Base-by-base conservation (phyloP, 208 protist species). In the Naegleria fowleri region DNA sequence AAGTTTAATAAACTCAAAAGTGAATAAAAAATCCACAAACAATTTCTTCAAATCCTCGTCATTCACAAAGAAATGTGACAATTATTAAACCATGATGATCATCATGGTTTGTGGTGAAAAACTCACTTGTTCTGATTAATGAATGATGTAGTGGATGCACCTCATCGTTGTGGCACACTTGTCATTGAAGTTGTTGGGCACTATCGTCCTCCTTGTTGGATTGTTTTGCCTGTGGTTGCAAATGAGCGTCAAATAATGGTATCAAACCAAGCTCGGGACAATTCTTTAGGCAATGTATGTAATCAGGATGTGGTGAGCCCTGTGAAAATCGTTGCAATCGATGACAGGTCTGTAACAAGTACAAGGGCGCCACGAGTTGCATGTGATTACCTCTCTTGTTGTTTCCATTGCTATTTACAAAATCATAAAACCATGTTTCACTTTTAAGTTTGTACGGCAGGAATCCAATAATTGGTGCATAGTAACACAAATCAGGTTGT, bases 401-500 rank as follows among this genome's bases (percentile, higher is more conserved):
- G 6, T 39, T 15, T 41, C 11, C 15, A 41, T 29, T 3, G 13
- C 0, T 36, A 2, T 87, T 15, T 52, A 29, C 19, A 88, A 29
- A 58, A 39, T 58, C n/a, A 39, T 51, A 29, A 88, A 88, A 88
- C 85, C 85, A 88, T 5, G 85, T 88, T 33, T 88, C 85, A 88
- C 55, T 88, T 36, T 29, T 88, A 38, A 88, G 5, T 39, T 88
- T 88, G 41, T 88, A 88, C 6, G 85, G 85, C 16, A 88, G 36
- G 36, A 88, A 88, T 88, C 85, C 85, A 88, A 88, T 88, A 9
- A 88, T 58, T n/a, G 85, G 85, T 22, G n/a, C 9, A 58, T 51
- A 51, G 36, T 88, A 88, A n/a, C 19, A 29, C 13, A 75, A n/a
- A 75, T 75, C 58, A n/a, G 13, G 19, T 36, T 36, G 29, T 36